Evolutionary conservation across 192 early-diverging fungal genomes (phyloP), one percentile per base, ranked within the genome.

Genomic region (Linnemannia zychae): DNA sequence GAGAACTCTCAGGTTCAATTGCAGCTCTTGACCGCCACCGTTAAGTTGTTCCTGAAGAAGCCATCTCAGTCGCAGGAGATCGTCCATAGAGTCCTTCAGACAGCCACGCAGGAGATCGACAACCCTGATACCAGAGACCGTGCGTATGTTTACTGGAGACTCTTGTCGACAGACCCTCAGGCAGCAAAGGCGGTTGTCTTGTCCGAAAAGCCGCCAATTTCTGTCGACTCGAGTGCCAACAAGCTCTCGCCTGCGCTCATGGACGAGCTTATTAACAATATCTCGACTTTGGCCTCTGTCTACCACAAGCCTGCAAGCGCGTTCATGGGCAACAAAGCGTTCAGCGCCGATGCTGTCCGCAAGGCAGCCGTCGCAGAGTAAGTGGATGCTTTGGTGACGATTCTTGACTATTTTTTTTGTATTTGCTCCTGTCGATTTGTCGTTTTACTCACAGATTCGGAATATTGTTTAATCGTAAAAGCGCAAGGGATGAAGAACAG

Each of bases 141-240:
- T 22, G 98, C 97, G 9, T 99, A 97, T 81, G 91, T 99, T 49
- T 99, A 99, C 90, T 99, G 98, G 98, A 91, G 98, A 72, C 89
- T 99, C 75, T 89, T 99, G 4, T 97, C 96, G 6, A 95, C 97
- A 24, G 95, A 97, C 87, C 98, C 98, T 11, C 93, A 96, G 77
- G 95, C 97, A 7, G 98, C 98, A 20, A 97, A 98, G 90, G 89
- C 95, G 7, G 96, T 99, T 18, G 97, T 96, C 13, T 89, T 99
- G 44, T 92, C 95, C 3, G 97, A 98, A 47, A 97, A 95, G 85
- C 96, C 97, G 6, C 94, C 97, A 22, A 94, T 98, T 72, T 92
- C 93, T 34, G 88, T 90, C 24, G 94, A 97, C 67, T 90, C 80
- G 44, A 67, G 74, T 12, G 18, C 69, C 13, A 87, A 80, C 66